phyloP scores from a whole-genome alignment of 305 asterid species.

The Fraxinus xanthoxyloides region DNA sequence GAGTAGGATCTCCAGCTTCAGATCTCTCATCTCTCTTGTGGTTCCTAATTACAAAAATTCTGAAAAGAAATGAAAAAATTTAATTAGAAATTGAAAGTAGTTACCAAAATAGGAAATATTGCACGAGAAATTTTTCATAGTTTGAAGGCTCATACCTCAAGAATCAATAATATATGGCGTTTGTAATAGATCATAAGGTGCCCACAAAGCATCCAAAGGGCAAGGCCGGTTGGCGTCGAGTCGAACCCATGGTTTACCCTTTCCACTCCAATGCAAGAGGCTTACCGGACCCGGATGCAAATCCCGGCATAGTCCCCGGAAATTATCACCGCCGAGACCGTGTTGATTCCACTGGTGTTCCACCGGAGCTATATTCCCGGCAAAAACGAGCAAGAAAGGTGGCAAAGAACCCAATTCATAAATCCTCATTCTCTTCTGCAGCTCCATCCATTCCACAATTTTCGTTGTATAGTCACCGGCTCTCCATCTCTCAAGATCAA shows the following conservation, averaged over 20 bases:
- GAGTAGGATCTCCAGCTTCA: slow-evolving; percentile 59
- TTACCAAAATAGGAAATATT: not conserved
- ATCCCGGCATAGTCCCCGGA: slow-evolving; percentile 73
- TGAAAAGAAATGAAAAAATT: slow-evolving; percentile 16
- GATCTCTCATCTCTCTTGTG: slow-evolving; percentile 63
- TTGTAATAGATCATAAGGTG: slow-evolving; percentile 76
- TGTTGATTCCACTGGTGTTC: slow-evolving; percentile 97
- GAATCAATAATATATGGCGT: slow-evolving; percentile 60
- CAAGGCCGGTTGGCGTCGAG: slow-evolving; percentile 69
- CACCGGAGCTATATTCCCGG: slow-evolving; percentile 80
- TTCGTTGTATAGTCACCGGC: slow-evolving; percentile 58
- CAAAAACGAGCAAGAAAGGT: slow-evolving; percentile 79
- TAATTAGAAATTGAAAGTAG: not conserved
- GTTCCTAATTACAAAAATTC: slow-evolving; percentile 13
- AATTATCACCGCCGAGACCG: slow-evolving; percentile 92
- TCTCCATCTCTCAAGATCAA: slow-evolving; percentile 71
- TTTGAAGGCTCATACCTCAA: slow-evolving; percentile 32
- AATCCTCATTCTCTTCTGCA: slow-evolving; percentile 87
- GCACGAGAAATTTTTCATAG: not conserved
- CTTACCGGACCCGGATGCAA: slow-evolving; percentile 92
- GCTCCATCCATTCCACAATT: slow-evolving; percentile 94
- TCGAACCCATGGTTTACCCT: slow-evolving; percentile 92
- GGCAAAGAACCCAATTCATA: slow-evolving; percentile 88
- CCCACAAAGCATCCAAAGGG: slow-evolving; percentile 84
- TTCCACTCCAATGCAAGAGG: slow-evolving; percentile 91